Evolutionary conservation across 2,329 filamentous ascomycete genomes (phyloP), one percentile per base, ranked within the genome.

Genomic region (Pyricularia pennisetigena): DNA sequence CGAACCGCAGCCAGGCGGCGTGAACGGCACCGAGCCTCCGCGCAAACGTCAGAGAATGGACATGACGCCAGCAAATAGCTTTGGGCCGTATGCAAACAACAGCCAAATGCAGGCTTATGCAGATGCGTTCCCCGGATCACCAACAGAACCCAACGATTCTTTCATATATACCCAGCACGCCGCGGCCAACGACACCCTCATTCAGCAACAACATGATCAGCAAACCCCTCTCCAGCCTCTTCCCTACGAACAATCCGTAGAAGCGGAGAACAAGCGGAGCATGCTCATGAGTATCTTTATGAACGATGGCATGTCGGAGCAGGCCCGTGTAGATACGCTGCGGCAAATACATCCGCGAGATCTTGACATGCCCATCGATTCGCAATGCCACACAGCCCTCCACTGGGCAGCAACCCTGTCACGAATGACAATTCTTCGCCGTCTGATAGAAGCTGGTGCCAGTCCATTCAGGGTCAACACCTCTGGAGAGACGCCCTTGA

Each of bases 371-470:
- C 94, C 87, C 1, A 92, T 99, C 69, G 95, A 99, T 75, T 86
- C 90, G 29, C 93, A 93, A 69, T 89, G 89, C 49, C 93, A 98
- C 75, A 98, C 93, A 23, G 94, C 94, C 2, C 82, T 99, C 59
- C 94, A 98, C 75, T 99, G 95, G 95, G 95, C 95, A 2, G 93
- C 95, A 5, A 97, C 95, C 4, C 83, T 99, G 64, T 93, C 93
- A 2, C 90, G 94, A 20, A 90, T 97, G 76, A 86, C 91, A 1
- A 83, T 99, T 6, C 82, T 98, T 68, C 88, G 91, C 68, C 86
- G 94, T 0, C 83, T 99, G 12, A 91, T 98, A 68, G 84, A 88
- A 5, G 90, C 90, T 64, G 95, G 95, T 1, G 94, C 94, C 1
- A 97, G 90, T 72, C 93, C 97, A 64, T 92, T 90, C 76, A 87